Evolutionary conservation across 139 green algal genomes (phyloP).

Genomic region (Coelastrella sp.): DNA sequence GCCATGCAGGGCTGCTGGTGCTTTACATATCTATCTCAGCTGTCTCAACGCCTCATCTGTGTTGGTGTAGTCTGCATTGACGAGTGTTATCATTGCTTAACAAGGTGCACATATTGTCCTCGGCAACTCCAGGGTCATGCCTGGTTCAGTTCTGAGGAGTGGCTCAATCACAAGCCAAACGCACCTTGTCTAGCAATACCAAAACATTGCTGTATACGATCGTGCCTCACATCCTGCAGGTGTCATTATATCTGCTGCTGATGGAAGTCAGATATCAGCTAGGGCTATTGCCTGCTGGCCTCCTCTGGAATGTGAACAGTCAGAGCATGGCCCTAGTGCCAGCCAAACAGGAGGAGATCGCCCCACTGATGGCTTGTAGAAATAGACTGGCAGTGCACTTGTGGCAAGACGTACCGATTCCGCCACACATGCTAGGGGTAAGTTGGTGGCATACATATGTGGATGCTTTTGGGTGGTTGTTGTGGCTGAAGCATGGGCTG

Average conservation of each 20-base stretch:
- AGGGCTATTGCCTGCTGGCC: slow-evolving; percentile 56
- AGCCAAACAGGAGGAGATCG: slow-evolving; percentile 59
- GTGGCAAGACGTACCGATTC: slow-evolving; percentile 29
- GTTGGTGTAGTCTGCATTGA: too few relatives aligned
- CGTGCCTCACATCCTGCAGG: slow-evolving; percentile 54
- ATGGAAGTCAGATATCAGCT: slow-evolving; percentile 84
- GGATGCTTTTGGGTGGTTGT: background rate
- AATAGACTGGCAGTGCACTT: slow-evolving; percentile 78
- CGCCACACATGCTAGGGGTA: slow-evolving; percentile 40
- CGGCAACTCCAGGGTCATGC: too few relatives aligned
- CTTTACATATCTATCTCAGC: too few relatives aligned
- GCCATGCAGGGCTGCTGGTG: too few relatives aligned
- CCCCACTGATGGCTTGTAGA: slow-evolving; percentile 68
- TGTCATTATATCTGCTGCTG: slow-evolving; percentile 89
- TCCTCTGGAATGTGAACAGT: slow-evolving; percentile 80
- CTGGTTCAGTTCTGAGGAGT: too few relatives aligned
- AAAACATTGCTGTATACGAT: too few relatives aligned
- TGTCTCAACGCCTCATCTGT: too few relatives aligned
- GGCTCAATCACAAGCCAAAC: too few relatives aligned
- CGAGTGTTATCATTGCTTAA: too few relatives aligned
- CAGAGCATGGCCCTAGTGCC: slow-evolving; percentile 46
- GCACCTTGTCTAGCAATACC: too few relatives aligned
- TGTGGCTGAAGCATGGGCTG: too few relatives aligned
- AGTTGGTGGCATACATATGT: background rate
- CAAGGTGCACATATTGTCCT: too few relatives aligned